phyloP scores from a whole-genome alignment of 495 filamentous ascomycete genomes.

The Penicillium desertorum region DNA sequence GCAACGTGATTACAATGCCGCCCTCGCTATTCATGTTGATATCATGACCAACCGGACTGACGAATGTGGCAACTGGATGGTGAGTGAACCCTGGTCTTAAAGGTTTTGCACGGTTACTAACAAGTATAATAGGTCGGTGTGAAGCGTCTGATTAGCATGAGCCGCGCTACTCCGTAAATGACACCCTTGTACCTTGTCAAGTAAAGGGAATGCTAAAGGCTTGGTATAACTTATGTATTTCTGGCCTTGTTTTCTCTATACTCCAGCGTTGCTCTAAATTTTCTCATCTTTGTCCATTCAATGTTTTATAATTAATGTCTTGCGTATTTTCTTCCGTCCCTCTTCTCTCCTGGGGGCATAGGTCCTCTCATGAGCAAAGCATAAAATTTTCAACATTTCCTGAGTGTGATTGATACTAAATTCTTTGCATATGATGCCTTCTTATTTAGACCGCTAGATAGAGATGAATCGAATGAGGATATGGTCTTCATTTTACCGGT shows the following conservation, averaged over 20 bases:
- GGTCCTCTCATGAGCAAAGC: slow-evolving; percentile 26
- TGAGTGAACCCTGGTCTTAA: slow-evolving; percentile 46
- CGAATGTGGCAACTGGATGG: slow-evolving; percentile 96
- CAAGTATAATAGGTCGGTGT: slow-evolving; percentile 69
- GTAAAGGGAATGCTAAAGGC: slow-evolving; percentile 10
- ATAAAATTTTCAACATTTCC: slow-evolving; percentile 15
- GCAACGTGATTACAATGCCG: slow-evolving; percentile 71
- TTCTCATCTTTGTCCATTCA: slow-evolving; percentile 25
- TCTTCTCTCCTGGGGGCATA: slow-evolving; percentile 13
- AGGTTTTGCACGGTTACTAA: slow-evolving; percentile 8
- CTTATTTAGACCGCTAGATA: slow-evolving; percentile 19
- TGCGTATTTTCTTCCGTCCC: slow-evolving; percentile 21
- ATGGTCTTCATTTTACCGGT: background rate
- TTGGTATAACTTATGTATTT: slow-evolving; percentile 17
- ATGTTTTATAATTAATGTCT: slow-evolving; percentile 28
- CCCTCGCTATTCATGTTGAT: slow-evolving; percentile 71
- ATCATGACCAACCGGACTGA: slow-evolving; percentile 78
- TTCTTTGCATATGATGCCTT: background rate
- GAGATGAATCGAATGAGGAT: slow-evolving; percentile 15
- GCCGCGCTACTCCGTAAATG: slow-evolving; percentile 65
- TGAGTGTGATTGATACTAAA: background rate
- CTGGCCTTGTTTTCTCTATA: slow-evolving; percentile 14
- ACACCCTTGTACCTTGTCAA: background rate
- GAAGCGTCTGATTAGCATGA: slow-evolving; percentile 90
- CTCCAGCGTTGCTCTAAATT: slow-evolving; percentile 12